Evolutionary conservation across 1,284 basidiomycete species (phyloP).

Genomic region (Porodaedalea pini): DNA sequence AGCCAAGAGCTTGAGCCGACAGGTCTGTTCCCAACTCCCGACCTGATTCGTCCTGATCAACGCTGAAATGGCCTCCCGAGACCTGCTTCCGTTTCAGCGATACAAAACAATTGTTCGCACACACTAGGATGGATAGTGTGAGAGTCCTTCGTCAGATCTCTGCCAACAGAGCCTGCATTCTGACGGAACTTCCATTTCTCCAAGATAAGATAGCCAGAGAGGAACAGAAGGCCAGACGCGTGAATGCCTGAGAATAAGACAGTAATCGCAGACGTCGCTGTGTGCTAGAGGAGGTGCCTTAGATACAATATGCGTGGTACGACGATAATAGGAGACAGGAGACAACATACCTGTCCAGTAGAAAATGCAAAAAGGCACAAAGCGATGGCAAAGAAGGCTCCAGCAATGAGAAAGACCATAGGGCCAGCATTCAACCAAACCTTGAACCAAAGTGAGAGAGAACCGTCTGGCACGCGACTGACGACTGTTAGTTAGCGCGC

Average conservation of each 20-base stretch:
- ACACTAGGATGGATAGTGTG: not conserved
- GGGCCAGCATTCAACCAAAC: slow-evolving; percentile 7
- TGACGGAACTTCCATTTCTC: slow-evolving; percentile 12
- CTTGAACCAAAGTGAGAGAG: not conserved
- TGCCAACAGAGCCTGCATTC: not conserved
- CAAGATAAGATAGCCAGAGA: not conserved
- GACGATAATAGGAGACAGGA: too few species aligned
- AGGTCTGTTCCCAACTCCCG: too few species aligned
- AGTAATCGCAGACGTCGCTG: not conserved
- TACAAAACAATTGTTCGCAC: not conserved
- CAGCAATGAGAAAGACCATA: slow-evolving; percentile 6
- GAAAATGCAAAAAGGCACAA: slow-evolving; percentile 2
- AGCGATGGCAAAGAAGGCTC: slow-evolving; percentile 2
- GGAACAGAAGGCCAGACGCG: not conserved
- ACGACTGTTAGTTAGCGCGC: not conserved
- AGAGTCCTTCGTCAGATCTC: not conserved
- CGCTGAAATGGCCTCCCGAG: too few species aligned
- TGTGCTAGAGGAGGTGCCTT: not conserved
- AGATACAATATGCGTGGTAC: too few species aligned
- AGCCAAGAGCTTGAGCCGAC: too few species aligned
- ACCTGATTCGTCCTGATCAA: too few species aligned
- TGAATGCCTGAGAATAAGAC: not conserved
- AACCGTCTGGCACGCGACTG: not conserved
- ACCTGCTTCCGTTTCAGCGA: too few species aligned
- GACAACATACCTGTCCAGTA: slow-evolving; percentile 5